Conservation (phyloP, 371 early-diverging fungal genomes). For the Nosema muscidifuracis region DNA sequence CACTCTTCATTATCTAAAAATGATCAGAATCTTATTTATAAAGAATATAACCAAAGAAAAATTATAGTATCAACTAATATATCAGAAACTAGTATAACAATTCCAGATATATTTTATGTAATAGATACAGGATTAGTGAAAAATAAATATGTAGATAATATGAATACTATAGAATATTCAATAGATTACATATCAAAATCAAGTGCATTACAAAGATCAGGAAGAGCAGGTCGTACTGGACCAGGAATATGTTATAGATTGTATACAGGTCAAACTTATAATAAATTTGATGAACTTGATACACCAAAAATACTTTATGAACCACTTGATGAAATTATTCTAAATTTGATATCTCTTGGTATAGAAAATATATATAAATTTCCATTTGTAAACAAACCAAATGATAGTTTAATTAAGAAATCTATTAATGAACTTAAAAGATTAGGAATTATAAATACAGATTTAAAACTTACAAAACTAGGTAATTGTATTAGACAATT, state of each 20-base stretch:
- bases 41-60: conserved; percentile 79
- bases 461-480: conserved; percentile 81
- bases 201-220: conserved; percentile 62
- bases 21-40: conserved; percentile 65
- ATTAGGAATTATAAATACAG: conserved; percentile 81
- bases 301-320: conserved; percentile 83
- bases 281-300: conserved; percentile 73
- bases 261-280: conserved; percentile 48
- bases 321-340: conserved; percentile 81
- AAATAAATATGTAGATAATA: conserved; percentile 68
- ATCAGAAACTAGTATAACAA: conserved; percentile 95
- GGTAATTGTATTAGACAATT: conserved; percentile 95
- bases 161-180: conserved; percentile 45
- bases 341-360: conserved; percentile 86
- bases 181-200: conserved; percentile 60
- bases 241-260: conserved; percentile 65
- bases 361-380: conserved; percentile 83
- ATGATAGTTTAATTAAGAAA: conserved; percentile 66
- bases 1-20: conserved; percentile 62
- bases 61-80: conserved; percentile 90
- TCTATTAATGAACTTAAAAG: conserved; percentile 73
- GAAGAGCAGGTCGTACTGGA: conserved; percentile 62
- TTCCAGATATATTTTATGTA: conserved; percentile 85
- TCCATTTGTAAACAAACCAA: conserved; percentile 82
- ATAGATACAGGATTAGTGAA: conserved; percentile 92